Base-by-base conservation (phyloP, 2,329 filamentous ascomycete genomes). In the Didymella glomerata region DNA sequence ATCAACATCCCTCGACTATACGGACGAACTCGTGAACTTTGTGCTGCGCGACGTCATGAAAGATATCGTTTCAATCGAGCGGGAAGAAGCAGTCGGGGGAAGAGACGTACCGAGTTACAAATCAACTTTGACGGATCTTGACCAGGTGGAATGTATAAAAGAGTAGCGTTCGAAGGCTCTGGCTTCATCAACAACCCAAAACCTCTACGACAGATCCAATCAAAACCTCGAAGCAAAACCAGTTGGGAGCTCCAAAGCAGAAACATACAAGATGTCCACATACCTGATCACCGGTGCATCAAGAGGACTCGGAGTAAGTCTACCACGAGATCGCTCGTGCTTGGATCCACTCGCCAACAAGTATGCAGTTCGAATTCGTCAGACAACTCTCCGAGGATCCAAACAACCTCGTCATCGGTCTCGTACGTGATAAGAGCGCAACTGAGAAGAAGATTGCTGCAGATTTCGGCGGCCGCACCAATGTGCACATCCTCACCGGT, bases 341-440 rank as follows among this genome's bases (percentile, higher is more conserved):
- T 22, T 25, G 9, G 10, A 18, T 4, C 1, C n/a, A 4, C 32
- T 14, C 11, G 27, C 54, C 57, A 20, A 45, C 11, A 5, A 22
- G 16, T 2, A 4, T 10, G 45, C n/a, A 85, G 84, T 84, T 78
- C 50, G 83, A 80, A 60, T 82, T 85, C 67, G 60, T 86, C 27
- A 71, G 70, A n/a, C 75, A 82, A 27, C 62, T 84, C 3, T 83
- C 83, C 1, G 64, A 68, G 20, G 71, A 83, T 60, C 68, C 78
- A 3, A 57, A 60, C 3, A 71, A 73, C 54, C 50, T 56, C 4
- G 63, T 74, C 8, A 32, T 71, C 20, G 69, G 69, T 11, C 36
- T 73, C 2, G 68, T 71, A 5, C 69, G 70, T 1, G 55, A 84
- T 69, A 83, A 82, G 61, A 61, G 68, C 1, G 69, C 71, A 0